Evolutionary conservation across 345 rosid genomes (phyloP), one percentile per base, ranked within the genome.

Genomic region (Citrus medica): DNA sequence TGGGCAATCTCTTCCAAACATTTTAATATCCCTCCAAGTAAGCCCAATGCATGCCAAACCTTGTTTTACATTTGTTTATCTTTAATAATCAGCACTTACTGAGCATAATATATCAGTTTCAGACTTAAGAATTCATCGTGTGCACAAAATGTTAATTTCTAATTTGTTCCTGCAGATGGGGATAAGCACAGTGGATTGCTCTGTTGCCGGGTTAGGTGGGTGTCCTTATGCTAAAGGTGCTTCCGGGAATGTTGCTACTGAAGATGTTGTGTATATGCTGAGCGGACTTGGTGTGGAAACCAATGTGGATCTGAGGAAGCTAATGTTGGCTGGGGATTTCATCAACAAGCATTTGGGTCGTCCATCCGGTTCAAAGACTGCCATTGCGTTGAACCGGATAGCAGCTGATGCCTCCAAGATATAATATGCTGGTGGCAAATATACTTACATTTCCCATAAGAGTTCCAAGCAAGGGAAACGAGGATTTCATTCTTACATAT

Each of bases 151-250:
- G 22, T 38, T 5, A 12, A 9, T 24, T 22, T 65, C 17, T 7
- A 9, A 73, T 65, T 7, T 70, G 53, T 17, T 53, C 70, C 30
- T 35, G 76, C 90, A 92, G 96, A 86, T 92, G 94, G 97, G 94
- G 74, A 89, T 92, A 65, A 87, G 90, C 86, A 82, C 81, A 13
- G 89, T 92, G 37, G 97, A 92, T 79, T 87, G 90, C 28, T 90
- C 94, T 2, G 71, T 92, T 9, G 88, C 92, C 1, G 94, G 97
- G 17, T 82, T 92, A 66, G 97, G 97, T 9, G 97, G 97, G 68
- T 92, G 97, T 74, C 97, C 97, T 24, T 92, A 90, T 78, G 97
- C 97, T 8, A 90, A 89, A 85, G 92, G 94, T 55, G 97, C 97
- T 24, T 83, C 97, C 0, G 97, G 97, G 66, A 92, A 92, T 78